Conservation (phyloP, 2,329 filamentous ascomycete species). For the Domatiomyces globalis region DNA sequence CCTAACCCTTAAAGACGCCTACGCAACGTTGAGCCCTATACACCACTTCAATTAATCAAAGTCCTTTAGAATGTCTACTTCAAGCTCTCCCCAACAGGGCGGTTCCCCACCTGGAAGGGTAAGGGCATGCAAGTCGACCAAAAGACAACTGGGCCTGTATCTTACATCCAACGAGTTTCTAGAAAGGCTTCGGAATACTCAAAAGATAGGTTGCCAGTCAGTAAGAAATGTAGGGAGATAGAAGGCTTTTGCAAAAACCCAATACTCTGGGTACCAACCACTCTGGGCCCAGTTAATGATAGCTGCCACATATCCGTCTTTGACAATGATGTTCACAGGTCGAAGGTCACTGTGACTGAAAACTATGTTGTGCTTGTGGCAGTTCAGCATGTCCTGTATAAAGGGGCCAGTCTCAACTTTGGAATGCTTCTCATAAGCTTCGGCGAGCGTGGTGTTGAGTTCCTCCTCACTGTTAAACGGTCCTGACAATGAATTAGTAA, state of each 20-base stretch:
- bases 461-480: slow-evolving; percentile 2
- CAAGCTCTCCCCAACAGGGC: too few species aligned
- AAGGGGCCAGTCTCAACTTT: not conserved
- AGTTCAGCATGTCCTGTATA: not conserved
- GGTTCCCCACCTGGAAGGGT: too few species aligned
- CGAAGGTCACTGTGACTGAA: slow-evolving; percentile 17
- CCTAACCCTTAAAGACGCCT: too few species aligned
- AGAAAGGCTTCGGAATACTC: too few species aligned
- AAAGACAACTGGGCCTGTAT: too few species aligned
- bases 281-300: slow-evolving; percentile 19
- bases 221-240: slow-evolving; percentile 7
- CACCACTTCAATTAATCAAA: too few species aligned
- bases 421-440: not conserved
- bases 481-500: not conserved
- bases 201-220: not conserved
- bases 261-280: slow-evolving; percentile 19
- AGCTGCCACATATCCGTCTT: slow-evolving; percentile 13
- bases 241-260: slow-evolving; percentile 7
- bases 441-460: slow-evolving; percentile 3
- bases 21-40: too few species aligned
- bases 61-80: too few species aligned
- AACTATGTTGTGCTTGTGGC: slow-evolving; percentile 10
- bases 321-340: slow-evolving; percentile 16
- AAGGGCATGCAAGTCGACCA: too few species aligned
- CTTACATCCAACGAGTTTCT: too few species aligned